Evolutionary conservation across 1,284 basidiomycete genomes (phyloP), one percentile per base, ranked within the genome.

Genomic region (Cryptococcus sp.): DNA sequence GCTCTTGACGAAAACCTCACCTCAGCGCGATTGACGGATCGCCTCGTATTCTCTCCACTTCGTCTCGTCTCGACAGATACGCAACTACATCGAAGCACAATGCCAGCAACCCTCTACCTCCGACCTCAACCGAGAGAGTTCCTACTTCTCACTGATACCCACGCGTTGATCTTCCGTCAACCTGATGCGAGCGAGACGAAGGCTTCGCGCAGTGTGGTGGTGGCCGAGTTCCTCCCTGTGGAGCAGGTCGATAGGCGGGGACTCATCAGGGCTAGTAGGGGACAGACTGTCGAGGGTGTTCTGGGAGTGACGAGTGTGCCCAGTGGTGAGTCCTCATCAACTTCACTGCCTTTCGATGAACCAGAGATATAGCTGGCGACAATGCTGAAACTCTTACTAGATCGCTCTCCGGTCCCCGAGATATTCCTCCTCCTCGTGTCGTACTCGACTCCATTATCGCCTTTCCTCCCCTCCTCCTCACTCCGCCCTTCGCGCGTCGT

Each of bases 201-300:
- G 56, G 72, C 70, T 19, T 60, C 69, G 8, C 59, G 66, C 16
- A 68, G 67, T 15, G 74, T 76, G 16, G 76, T 81, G 50, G 84
- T 93, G 40, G 91, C 93, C 16, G 91, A 94, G 76, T 91, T 93
- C 69, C 75, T 93, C 5, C 85, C 84, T 0, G 85, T 86, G 62
- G 81, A 85, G 51, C 83, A 90, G 67, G 83, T 93, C 27, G 86
- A 92, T 68, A 81, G 90, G 39, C 70, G 80, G 13, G 84, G 82
- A 1, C 68, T 79, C 59, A 80, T 88, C 15, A 79, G 87, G 56
- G 84, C 83, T 58, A 75, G 90, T 50, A 88, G 85, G 41, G 86
- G 80, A 45, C 82, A 86, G 65, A 80, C 83, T 25, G 85, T 92
- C 8, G 88, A 88, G 71, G 92, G 92, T 39, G 91, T 91, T 63